Evolutionary conservation across 257 asterid genomes (phyloP).

Genomic region (Thymus quinquecostatus): DNA sequence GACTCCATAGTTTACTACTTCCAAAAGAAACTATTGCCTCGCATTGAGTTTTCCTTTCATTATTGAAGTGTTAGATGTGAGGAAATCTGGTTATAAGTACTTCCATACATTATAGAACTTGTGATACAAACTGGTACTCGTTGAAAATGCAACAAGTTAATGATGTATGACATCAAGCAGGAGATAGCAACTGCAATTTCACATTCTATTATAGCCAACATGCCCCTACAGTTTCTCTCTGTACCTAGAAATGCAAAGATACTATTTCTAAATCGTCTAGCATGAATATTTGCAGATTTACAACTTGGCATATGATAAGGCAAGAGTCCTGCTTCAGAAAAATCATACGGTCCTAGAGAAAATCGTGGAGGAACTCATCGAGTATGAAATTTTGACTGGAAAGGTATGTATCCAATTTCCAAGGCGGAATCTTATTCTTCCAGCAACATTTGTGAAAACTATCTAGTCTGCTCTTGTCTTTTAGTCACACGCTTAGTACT

Average conservation of each 20-base stretch:
- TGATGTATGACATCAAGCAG: slow-evolving; percentile 14
- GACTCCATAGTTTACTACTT: not conserved
- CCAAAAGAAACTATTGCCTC: not conserved
- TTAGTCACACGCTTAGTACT: not conserved
- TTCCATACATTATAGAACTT: slow-evolving; percentile 16
- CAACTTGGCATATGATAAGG: slow-evolving; percentile 81
- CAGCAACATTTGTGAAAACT: slow-evolving; percentile 14
- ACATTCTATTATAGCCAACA: slow-evolving; percentile 1
- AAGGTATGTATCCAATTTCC: slow-evolving; percentile 56
- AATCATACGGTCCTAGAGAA: slow-evolving; percentile 73
- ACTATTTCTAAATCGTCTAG: slow-evolving; percentile 21
- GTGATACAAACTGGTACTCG: slow-evolving; percentile 7
- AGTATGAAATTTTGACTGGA: slow-evolving; percentile 79
- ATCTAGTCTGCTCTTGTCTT: not conserved
- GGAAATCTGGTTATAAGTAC: not conserved
- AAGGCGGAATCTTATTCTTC: slow-evolving; percentile 13
- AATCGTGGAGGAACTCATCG: slow-evolving; percentile 82
- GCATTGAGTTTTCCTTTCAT: not conserved
- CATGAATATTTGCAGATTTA: slow-evolving; percentile 60
- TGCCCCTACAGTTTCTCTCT: slow-evolving; percentile 18
- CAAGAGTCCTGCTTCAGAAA: slow-evolving; percentile 68
- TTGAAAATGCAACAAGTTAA: slow-evolving; percentile 19
- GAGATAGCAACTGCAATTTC: slow-evolving; percentile 9
- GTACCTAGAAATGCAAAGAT: slow-evolving; percentile 18
- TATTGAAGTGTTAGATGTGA: slow-evolving; percentile 16